phyloP scores from a whole-genome alignment of 495 filamentous ascomycete species.

The Aspergillus olivimuriae region DNA sequence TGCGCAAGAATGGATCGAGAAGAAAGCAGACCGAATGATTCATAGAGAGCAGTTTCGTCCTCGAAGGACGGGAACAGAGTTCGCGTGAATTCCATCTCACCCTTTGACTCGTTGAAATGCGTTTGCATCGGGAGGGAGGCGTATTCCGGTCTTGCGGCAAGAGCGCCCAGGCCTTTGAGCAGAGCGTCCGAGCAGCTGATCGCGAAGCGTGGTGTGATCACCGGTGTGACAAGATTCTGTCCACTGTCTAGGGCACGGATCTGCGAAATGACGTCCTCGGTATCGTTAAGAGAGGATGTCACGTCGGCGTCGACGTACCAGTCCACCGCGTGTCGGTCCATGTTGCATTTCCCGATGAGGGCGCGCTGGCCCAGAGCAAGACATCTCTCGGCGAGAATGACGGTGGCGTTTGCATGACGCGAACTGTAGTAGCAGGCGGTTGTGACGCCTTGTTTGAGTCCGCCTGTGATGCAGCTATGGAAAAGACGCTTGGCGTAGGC shows the following conservation, averaged over 20 bases:
- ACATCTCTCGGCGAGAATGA: constrained; percentile 54
- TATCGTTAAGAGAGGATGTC: constrained; percentile 43
- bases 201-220: constrained; percentile 61
- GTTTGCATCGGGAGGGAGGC: constrained; percentile 55
- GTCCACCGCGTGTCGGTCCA: constrained; percentile 54
- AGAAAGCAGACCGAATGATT: constrained; percentile 46
- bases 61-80: constrained; percentile 46
- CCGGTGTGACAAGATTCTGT: constrained; percentile 42
- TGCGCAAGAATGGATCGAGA: constrained; percentile 57
- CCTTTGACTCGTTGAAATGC: constrained; percentile 55
- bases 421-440: constrained; percentile 62
- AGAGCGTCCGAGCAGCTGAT: constrained; percentile 50
- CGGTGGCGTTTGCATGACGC: constrained; percentile 50
- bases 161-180: constrained; percentile 43
- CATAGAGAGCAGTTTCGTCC: constrained; percentile 52
- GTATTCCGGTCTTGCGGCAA: constrained; percentile 45
- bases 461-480: constrained; percentile 44
- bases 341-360: constrained; percentile 60
- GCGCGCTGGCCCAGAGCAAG: constrained; percentile 53
- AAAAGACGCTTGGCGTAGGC: constrained; percentile 49
- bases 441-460: constrained; percentile 58
- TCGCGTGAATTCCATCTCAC: constrained; percentile 47
- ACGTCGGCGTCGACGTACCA: constrained; percentile 50
- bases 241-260: constrained; percentile 26
- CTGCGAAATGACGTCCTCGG: constrained; percentile 45